Evolutionary conservation across 305 asterid genomes (phyloP), one percentile per base, ranked within the genome.

Genomic region (Fraxinus sp.): DNA sequence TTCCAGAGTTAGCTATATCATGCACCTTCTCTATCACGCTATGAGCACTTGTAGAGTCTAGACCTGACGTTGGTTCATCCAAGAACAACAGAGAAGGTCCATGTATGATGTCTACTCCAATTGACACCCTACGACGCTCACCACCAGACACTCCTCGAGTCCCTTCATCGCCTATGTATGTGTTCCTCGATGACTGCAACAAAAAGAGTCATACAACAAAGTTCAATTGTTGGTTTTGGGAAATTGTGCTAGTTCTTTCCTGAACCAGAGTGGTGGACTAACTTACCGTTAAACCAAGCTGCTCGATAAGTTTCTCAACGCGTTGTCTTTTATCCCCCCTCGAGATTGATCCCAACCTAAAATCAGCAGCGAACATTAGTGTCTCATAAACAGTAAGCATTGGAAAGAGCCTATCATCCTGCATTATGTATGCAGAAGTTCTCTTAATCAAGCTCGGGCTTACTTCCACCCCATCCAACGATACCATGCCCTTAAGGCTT

Each of bases 101-200:
- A 72, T 94, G 98, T 77, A 94, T 94, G 79, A 94, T 93, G 88
- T 94, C 97, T 1, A 92, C 94, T 22, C 97, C 97, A 9, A 94
- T 94, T 9, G 98, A 90, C 4, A 94, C 98, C 83, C 98, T 86
- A 1, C 97, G 91, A 0, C 98, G 95, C 87, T 94, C 98, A 3
- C 98, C 98, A 1, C 98, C 95, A 0, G 98, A 94, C 5, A 94
- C 92, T 39, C 98, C 98, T 18, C 97, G 86, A 3, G 91, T 93
- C 78, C 97, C 98, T 86, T 93, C 98, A 24, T 94, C 97, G 28
- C 97, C 98, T 55, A 94, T 94, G 89, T 93, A 94, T 7, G 98
- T 94, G 85, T 92, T 93, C 89, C 92, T 83, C 4, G 97, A 66
- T 3, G 95, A 86, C 98, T 94, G 88, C 57, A 71, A 64, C 30